Base-by-base conservation (phyloP, 139 green algal species). In the Chlamydomonas eustigma region DNA sequence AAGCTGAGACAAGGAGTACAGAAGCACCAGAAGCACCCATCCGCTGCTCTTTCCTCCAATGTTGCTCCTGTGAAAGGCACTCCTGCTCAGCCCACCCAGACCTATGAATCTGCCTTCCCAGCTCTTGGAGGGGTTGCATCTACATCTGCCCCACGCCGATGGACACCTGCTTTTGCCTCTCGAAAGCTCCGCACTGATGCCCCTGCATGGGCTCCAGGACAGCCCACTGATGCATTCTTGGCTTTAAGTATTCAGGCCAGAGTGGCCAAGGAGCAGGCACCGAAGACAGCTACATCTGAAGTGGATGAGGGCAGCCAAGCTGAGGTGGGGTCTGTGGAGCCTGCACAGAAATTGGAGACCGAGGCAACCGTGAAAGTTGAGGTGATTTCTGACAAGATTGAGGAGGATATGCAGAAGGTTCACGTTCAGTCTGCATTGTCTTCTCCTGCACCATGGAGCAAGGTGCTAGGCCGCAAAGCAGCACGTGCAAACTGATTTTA, bases 131-230 rank as follows among this genome's bases (percentile, higher is more conserved):
- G 5, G 32, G 58, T 28, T 28, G 58, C 58, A 18, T 8, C 58
- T 70, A 28, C 58, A 18, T 5, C 58, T 35, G 58, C 58, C 28
- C 25, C 58, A 8, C 28, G 58, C 6, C 25, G 58, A 32, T 37
- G 58, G 25, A 28, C 58, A 6, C 25, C 25, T 6, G 18, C 58
- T 5, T 6, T 35, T 8, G 24, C 58, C 8, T 37, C 58, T 22
- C 58, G 58, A 8, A 32, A 32, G 58, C 58, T 70, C 25, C 58
- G 58, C 58, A 70, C 28, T 5, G 58, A 70, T 22, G 58, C 58
- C 8, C 25, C 58, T 6, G 34, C 8, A 5, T 70, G 58, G 58
- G 18, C 25, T 5, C 58, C 58, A 22, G 58, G 58, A 24, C 25
- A 37, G 44, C 44, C 44, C 18, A 18, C 18, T 12, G 44, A 58